Conservation (phyloP, 495 filamentous ascomycete species). For the Chaetomium tenue region DNA sequence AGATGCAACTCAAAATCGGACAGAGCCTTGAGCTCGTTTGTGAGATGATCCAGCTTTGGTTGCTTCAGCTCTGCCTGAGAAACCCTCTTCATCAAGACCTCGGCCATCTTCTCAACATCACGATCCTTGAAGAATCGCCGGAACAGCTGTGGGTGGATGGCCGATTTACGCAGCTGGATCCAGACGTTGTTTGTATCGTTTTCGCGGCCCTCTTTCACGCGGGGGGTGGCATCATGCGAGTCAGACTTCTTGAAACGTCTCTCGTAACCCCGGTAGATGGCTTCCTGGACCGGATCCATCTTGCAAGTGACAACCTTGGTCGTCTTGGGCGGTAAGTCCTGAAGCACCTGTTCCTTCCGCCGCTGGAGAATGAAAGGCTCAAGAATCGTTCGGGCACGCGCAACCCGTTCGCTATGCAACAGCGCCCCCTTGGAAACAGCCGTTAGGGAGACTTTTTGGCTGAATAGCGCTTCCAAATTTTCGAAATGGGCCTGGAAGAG, state of each 20-base stretch:
- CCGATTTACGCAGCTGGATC: slow-evolving; percentile 88
- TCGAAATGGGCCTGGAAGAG: slow-evolving; percentile 73
- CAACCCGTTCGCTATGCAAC: slow-evolving; percentile 79
- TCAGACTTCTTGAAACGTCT: slow-evolving; percentile 43
- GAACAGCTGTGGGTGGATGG: slow-evolving; percentile 89
- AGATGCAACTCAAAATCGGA: slow-evolving; percentile 80
- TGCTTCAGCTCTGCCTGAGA: slow-evolving; percentile 45
- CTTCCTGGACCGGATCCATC: slow-evolving; percentile 64
- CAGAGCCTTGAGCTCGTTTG: slow-evolving; percentile 67
- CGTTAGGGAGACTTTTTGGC: slow-evolving; percentile 79
- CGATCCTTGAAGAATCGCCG: slow-evolving; percentile 72
- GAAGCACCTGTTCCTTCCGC: slow-evolving; percentile 92
- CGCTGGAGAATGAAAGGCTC: slow-evolving; percentile 91
- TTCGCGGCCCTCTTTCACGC: slow-evolving; percentile 38
- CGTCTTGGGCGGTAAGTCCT: slow-evolving; percentile 79
- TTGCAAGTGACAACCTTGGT: slow-evolving; percentile 74
- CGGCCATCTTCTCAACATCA: slow-evolving; percentile 72
- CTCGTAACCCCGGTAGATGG: slow-evolving; percentile 63
- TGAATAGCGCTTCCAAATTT: slow-evolving; percentile 78
- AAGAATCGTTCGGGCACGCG: slow-evolving; percentile 84
- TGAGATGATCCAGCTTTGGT: slow-evolving; percentile 62
- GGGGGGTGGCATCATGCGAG: slow-evolving; percentile 44
- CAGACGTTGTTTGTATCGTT: slow-evolving; percentile 67
- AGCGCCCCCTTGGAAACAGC: slow-evolving; percentile 72
- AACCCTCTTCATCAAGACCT: slow-evolving; percentile 63